Conservation (phyloP, 116 monocot genomes). For the Posidonia oceanica region DNA sequence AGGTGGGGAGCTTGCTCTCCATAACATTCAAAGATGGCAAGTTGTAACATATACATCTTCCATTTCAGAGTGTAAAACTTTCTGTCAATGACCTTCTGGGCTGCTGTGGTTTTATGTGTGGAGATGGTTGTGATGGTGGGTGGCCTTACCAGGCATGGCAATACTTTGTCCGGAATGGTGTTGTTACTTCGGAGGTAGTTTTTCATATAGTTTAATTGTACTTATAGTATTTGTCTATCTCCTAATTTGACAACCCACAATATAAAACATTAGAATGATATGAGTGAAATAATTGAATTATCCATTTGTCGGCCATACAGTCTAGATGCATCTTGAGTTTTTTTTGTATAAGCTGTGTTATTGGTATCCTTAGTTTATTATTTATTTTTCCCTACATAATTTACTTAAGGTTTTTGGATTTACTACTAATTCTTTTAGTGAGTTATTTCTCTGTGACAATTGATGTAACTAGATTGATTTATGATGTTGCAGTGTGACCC, state of each 20-base stretch:
- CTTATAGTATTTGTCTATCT: too few relatives aligned
- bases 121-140: conserved; percentile 96
- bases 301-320: too few relatives aligned
- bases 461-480: too few relatives aligned
- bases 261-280: too few relatives aligned
- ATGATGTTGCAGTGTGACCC: conserved; percentile 64
- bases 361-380: too few relatives aligned
- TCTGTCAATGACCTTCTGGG: conserved; percentile 88
- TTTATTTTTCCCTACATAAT: too few relatives aligned
- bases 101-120: conserved; percentile 90
- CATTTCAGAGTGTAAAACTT: conserved; percentile 58
- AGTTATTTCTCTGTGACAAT: background rate
- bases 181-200: conserved; percentile 86
- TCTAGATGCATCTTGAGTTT: too few relatives aligned
- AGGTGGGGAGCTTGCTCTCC: background rate
- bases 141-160: conserved; percentile 82
- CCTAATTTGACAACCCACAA: too few relatives aligned
- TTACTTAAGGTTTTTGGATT: too few relatives aligned
- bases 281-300: too few relatives aligned
- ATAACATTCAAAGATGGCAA: background rate
- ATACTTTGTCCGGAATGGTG: conserved; percentile 75
- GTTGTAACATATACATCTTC: background rate
- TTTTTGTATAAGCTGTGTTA: too few relatives aligned
- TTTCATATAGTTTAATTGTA: background rate
- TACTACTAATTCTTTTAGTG: too few relatives aligned